These are phyloP conservation scores for Globisporangium radiosum DNA, from an alignment of 352 stramenopile genomes.

Conservation along the genomic window DNA sequence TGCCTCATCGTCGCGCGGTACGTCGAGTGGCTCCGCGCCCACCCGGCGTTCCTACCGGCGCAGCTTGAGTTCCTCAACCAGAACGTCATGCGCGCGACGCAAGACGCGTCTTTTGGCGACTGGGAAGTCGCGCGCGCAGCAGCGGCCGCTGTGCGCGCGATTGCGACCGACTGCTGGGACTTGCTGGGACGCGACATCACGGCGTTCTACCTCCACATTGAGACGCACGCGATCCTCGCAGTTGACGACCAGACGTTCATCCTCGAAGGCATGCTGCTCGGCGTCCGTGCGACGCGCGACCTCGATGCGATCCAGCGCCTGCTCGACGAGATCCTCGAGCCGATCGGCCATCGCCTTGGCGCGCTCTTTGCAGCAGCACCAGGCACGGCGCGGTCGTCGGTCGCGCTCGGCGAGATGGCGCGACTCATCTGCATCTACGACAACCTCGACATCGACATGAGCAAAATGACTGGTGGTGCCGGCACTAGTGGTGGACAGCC, in stretches of 20 bases:
- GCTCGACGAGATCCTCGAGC: constrained; percentile 62
- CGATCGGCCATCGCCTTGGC: constrained; percentile 46
- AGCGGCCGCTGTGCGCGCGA: constrained; percentile 54
- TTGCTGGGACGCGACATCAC: constrained; percentile 60
- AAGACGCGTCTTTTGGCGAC: constrained; percentile 38
- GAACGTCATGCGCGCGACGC: constrained; percentile 51
- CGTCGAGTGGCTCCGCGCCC: constrained; percentile 52
- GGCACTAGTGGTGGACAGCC: neutral
- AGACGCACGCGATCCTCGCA: constrained; percentile 53
- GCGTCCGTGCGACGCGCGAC: constrained; percentile 46
- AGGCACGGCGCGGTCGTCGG: constrained; percentile 21
- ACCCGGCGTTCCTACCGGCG: constrained; percentile 37
- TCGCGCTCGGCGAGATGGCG: constrained; percentile 59
- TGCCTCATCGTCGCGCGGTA: constrained; percentile 84
- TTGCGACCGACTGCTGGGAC: constrained; percentile 76
- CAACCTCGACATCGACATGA: constrained; percentile 44
- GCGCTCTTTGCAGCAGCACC: constrained; percentile 28
- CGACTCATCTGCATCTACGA: constrained; percentile 84
- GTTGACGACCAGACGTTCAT: constrained; percentile 85
- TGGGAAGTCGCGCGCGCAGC: constrained; percentile 77
- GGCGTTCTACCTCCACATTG: constrained; percentile 73
- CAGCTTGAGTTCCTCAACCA: constrained; percentile 69
- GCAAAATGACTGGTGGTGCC: constrained; percentile 9
- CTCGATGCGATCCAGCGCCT: constrained; percentile 33
- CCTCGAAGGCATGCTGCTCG: constrained; percentile 67